Percentiles rank a stretch among this genome's conserved stretches.
phyloP scores from a whole-genome alignment of 1,284 basidiomycete species.

The Rhodotorula mucilaginosa region DNA sequence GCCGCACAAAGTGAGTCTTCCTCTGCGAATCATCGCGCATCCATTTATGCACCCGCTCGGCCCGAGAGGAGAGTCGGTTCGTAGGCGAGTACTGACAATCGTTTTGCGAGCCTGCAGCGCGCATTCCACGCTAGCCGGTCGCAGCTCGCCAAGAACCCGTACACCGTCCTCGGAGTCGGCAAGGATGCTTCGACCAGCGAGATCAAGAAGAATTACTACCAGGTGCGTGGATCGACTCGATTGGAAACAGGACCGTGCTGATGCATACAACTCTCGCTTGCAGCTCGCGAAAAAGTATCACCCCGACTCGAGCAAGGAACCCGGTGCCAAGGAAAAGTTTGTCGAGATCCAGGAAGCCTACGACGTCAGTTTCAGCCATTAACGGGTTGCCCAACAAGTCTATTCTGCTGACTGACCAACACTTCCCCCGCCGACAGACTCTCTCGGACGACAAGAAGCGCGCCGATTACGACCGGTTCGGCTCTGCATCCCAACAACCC shows the following conservation, averaged over 20 bases:
- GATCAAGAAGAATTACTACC: slow-evolving; percentile 96
- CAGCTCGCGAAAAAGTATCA: slow-evolving; percentile 97
- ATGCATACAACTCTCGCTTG: not conserved
- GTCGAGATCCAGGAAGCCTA: slow-evolving; percentile 96
- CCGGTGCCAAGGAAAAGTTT: slow-evolving; percentile 85
- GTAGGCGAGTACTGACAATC: no score
- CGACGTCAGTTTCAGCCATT: slow-evolving; percentile 64
- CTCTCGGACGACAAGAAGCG: slow-evolving; percentile 93
- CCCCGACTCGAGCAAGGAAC: slow-evolving; percentile 94
- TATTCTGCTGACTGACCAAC: not conserved
- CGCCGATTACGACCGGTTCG: slow-evolving; percentile 89
- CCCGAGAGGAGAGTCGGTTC: no score
- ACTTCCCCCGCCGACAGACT: slow-evolving; percentile 56
- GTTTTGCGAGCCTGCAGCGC: slow-evolving; percentile 10
- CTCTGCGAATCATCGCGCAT: not conserved
- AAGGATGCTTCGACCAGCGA: slow-evolving; percentile 79
- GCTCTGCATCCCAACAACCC: slow-evolving; percentile 86
- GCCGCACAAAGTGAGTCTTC: not conserved
- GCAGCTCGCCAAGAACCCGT: slow-evolving; percentile 82
- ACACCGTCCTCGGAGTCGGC: slow-evolving; percentile 81
- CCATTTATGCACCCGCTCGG: not conserved
- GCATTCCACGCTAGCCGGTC: slow-evolving; percentile 10
- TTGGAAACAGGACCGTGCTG: not conserved
- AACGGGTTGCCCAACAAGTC: not conserved
- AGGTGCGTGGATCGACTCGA: slow-evolving; percentile 57